A percentile compares a stretch with the other conserved stretches of the same genome.
Evolutionary conservation across 352 stramenopile species (phyloP).

Genomic region (Pythium phragmiticola): DNA sequence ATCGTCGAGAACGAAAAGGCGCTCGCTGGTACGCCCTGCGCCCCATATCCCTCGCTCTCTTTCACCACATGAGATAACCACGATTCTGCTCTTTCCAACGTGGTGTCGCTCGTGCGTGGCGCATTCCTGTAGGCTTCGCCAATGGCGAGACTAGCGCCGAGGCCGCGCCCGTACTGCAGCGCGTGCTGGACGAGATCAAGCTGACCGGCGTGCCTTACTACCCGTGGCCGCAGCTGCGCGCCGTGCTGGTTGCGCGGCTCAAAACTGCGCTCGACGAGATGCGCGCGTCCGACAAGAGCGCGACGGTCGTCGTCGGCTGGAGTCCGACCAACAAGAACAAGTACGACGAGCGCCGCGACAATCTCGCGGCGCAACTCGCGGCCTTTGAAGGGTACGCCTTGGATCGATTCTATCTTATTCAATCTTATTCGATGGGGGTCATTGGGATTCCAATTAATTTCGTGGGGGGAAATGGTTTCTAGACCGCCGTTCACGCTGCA

Average conservation of each 20-base stretch:
- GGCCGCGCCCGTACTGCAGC: constrained; percentile 47
- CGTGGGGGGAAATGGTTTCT: not conserved
- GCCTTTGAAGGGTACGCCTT: constrained; percentile 52
- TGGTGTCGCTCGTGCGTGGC: not conserved
- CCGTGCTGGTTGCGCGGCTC: constrained; percentile 56
- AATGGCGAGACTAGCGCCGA: constrained; percentile 38
- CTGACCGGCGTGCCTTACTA: constrained; percentile 69
- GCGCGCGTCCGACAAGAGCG: constrained; percentile 40
- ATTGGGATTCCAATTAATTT: not conserved
- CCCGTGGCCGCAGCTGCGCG: constrained; percentile 69
- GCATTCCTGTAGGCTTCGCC: constrained; percentile 43
- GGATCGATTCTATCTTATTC: too few relatives aligned
- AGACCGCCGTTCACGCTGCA: constrained; percentile 83
- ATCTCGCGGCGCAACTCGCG: constrained; percentile 55
- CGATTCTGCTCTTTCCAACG: constrained; percentile 11
- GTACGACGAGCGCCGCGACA: constrained; percentile 47
- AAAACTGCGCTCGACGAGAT: constrained; percentile 57
- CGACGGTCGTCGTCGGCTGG: constrained; percentile 37
- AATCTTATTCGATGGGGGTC: too few relatives aligned
- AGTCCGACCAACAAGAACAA: constrained; percentile 52
- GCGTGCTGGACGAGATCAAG: constrained; percentile 69
- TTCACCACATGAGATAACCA: not conserved
- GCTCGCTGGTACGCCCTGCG: constrained; percentile 39
- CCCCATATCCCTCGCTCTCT: not conserved
- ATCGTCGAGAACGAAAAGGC: constrained; percentile 72